Evolutionary conservation across 208 protist species (phyloP), one percentile per base, ranked within the genome.

Genomic region (Strigomonas culicis): DNA sequence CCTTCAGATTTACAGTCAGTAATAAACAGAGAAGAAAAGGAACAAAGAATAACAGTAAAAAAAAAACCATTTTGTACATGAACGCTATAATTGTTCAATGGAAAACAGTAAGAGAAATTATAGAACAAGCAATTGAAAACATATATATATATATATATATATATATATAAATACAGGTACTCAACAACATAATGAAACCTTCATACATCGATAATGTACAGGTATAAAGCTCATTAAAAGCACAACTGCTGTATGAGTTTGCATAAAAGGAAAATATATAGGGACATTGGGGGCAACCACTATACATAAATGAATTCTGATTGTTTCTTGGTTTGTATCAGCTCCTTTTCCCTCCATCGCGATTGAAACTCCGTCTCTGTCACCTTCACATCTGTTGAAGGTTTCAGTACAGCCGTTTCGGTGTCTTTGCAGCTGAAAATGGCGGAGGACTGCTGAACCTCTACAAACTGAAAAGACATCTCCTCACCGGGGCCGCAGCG

Each of bases 281-380:
- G 10, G 10, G 10, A 39, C 7, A 39, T 39, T 39, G 10, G 7
- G 34, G 10, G 34, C 34, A 39, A n/a, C n/a, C n/a, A n/a, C n/a
- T n/a, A n/a, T n/a, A n/a, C n/a, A n/a, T n/a, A n/a, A 39, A 39
- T 39, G n/a, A 53, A 19, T 6, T 34, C 24, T 43, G 13, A 28
- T 7, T 44, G 30, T 4, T 24, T 60, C 44, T 34, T 25, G 3
- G 31, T 25, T 25, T 43, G 21, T 10, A n/a, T 22, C 4, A 28
- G 55, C 55, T 10, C 31, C 19, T 24, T 34, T n/a, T 25, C n/a
- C 27, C 31, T 34, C 55, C 55, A 60, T 34, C 30, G 21, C 17
- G 24, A 56, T 11, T 57, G 60, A 25, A 51, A 56, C 30, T 66
- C 60, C 46, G 46, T 39, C 60, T 44, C 46, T 21, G 39, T 39